A percentile compares a stretch with the other conserved stretches of the same genome.
Evolutionary conservation across 805 yeast species (phyloP).

Genomic region (Lachancea thermotolerans): DNA sequence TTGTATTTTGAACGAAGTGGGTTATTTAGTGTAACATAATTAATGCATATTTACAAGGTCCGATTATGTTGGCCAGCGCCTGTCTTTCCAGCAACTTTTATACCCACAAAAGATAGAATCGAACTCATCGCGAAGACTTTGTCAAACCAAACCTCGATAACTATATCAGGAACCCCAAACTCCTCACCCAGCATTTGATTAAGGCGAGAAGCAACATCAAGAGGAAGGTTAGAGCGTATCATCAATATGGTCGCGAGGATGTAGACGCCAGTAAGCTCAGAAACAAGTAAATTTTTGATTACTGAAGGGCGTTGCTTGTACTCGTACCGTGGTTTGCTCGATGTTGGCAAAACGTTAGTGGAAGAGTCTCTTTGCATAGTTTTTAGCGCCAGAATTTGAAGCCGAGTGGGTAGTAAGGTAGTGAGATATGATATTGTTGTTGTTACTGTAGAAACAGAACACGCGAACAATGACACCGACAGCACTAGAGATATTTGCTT

Average conservation of each 20-base stretch:
- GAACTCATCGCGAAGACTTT: conserved; percentile 32
- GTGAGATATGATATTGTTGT: conserved; percentile 51
- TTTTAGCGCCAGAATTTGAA: conserved; percentile 27
- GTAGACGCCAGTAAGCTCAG: conserved; percentile 36
- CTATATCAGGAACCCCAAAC: conserved; percentile 23
- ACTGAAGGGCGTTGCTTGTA: conserved; percentile 29
- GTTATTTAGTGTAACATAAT: neutral
- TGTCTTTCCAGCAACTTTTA: conserved; percentile 22
- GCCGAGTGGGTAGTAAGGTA: conserved; percentile 32
- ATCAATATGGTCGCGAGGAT: conserved; percentile 36
- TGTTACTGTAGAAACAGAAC: conserved; percentile 60
- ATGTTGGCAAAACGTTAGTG: conserved; percentile 16
- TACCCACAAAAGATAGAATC: conserved; percentile 24
- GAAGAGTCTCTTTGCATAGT: conserved; percentile 19
- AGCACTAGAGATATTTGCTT: conserved; percentile 41
- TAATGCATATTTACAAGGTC: conserved; percentile 1
- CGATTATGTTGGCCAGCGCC: neutral
- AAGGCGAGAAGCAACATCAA: conserved; percentile 28
- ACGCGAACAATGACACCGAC: conserved; percentile 51
- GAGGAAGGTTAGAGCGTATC: conserved; percentile 35
- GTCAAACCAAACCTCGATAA: conserved; percentile 38
- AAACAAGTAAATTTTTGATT: conserved; percentile 34
- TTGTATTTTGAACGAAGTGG: conserved; percentile 34
- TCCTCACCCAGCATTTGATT: conserved; percentile 29
- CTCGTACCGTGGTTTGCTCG: conserved; percentile 8